These are phyloP conservation scores for Myotisia sp. DNA, from an alignment of 2,329 filamentous ascomycete species.

Conservation along the genomic window DNA sequence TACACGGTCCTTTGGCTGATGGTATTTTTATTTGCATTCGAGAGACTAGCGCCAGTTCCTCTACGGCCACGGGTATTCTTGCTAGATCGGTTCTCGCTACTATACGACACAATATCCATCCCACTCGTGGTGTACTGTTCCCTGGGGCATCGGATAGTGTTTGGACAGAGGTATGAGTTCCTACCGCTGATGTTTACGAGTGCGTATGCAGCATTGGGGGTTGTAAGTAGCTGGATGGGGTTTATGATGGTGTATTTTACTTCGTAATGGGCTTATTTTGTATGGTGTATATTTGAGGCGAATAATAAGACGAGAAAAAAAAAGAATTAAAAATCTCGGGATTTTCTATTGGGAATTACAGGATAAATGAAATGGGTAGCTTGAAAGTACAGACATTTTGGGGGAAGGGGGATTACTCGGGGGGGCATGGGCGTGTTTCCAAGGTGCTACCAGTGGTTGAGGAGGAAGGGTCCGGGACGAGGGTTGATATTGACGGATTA, in stretches of 20 bases:
- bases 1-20: conserved; percentile 91
- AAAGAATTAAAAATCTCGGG: neutral
- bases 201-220: conserved; percentile 85
- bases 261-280: too few species aligned
- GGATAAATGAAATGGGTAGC: conserved; percentile 5
- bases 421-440: too few species aligned
- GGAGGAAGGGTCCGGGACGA: too few species aligned
- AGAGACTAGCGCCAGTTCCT: conserved; percentile 72
- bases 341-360: too few species aligned
- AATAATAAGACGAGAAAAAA: neutral
- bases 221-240: conserved; percentile 87
- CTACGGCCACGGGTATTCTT: conserved; percentile 69
- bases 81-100: conserved; percentile 73
- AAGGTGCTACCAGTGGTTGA: too few species aligned
- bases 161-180: conserved; percentile 69
- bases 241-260: conserved; percentile 85
- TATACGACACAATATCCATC: conserved; percentile 82
- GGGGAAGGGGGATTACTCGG: too few species aligned
- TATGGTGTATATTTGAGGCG: too few species aligned
- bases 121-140: conserved; percentile 83
- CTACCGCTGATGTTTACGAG: conserved; percentile 94
- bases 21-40: conserved; percentile 71
- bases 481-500: too few species aligned
- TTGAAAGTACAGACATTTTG: too few species aligned
- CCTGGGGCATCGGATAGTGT: conserved; percentile 65